Evolutionary conservation across 257 asterid species (phyloP).

Genomic region (Salvia miltiorrhiza): DNA sequence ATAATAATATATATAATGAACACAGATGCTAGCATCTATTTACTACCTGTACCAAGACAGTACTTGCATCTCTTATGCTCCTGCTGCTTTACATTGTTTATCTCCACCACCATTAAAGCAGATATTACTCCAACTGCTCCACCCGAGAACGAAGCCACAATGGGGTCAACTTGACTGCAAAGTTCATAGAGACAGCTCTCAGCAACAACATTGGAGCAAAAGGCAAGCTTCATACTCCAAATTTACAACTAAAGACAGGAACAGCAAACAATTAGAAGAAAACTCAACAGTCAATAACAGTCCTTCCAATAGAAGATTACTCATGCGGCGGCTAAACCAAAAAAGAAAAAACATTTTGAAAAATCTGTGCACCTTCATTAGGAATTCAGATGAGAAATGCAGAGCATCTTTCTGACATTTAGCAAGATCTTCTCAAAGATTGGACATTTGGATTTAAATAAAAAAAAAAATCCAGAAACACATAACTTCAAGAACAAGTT

Average conservation of each 20-base stretch:
- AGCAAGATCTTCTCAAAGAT: not conserved
- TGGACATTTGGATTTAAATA: not conserved
- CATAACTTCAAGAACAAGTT: not conserved
- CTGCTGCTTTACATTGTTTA: conserved; percentile 94
- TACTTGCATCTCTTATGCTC: conserved; percentile 98
- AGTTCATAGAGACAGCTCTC: not conserved
- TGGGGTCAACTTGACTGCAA: conserved; percentile 88
- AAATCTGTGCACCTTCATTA: not conserved
- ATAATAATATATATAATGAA: not conserved
- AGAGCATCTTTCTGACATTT: not conserved
- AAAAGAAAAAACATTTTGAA: not conserved
- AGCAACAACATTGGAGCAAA: not conserved
- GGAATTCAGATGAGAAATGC: not conserved
- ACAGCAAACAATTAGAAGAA: not conserved
- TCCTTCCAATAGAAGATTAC: not conserved
- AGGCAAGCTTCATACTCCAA: not conserved
- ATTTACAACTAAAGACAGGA: not conserved
- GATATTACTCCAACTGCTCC: conserved; percentile 98
- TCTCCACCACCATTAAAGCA: conserved; percentile 96
- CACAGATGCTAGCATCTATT: not conserved
- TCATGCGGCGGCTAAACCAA: not conserved
- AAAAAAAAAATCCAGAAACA: not conserved
- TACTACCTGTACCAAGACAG: conserved; percentile 87
- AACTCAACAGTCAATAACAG: not conserved
- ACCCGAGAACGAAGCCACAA: conserved; percentile 97